Evolutionary conservation across 768 basidiomycete species (phyloP), one percentile per base, ranked within the genome.

Genomic region (Boletus eberwhitei): DNA sequence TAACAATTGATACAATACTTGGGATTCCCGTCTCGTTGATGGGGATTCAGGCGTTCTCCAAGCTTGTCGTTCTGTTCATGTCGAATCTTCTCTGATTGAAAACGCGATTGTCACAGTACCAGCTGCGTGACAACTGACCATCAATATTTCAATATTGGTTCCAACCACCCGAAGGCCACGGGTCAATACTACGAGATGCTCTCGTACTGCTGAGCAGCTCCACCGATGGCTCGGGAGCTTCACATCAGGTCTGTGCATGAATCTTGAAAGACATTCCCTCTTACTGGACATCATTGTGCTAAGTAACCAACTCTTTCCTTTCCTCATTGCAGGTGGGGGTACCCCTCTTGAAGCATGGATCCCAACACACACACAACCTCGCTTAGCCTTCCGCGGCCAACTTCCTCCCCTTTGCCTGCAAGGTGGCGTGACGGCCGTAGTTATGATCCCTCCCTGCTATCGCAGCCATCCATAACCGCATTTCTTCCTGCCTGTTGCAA

Each of bases 321-420:
- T 47, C 45, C 37, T 40, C 31, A 6, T 47, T 49, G 38, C 43
- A 29, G 59, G 54, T 60, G 66, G 55, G 62, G 59, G 55, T 59
- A 34, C 44, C 50, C 39, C 52, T 42, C 38, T 36, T 48, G 60
- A 59, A 53, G 56, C 65, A 59, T 64, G 62, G 52, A 59, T 31
- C 41, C 51, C 55, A 44, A 49, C 62, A 57, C 37, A 59, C 56
- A 48, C 54, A 34, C 62, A 58, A 52, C 57, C 62, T 67, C 66
- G 67, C 66, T 64, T 69, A 67, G 52, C 42, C 24, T 48, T 56
- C 59, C 57, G 64, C 61, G 58, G 66, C 45, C 44, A 58, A 39
- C 57, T 8, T 55, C 67, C 59, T 59, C 54, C 67, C 57, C 51
- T 61, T 37, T 64, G 52, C 65, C 64, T 67, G 65, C 67, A 61